Percentiles rank a stretch among this genome's conserved stretches.
These are phyloP conservation scores for Penicillium sp. DNA, from an alignment of 2,329 filamentous ascomycete genomes.

Conservation along the genomic window DNA sequence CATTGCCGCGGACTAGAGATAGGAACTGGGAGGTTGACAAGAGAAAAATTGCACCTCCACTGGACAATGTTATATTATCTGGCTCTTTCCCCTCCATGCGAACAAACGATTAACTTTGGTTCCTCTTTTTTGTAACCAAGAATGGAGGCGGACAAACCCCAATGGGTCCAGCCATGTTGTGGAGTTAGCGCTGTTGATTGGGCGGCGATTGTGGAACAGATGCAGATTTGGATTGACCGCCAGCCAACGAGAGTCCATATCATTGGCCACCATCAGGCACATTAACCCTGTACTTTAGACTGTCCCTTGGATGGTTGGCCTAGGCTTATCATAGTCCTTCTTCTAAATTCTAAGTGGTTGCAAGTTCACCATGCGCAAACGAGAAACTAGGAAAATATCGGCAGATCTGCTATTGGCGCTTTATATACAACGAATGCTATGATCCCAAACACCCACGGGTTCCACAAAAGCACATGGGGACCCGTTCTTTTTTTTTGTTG, in stretches of 20 bases:
- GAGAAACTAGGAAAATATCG: conserved; percentile 4
- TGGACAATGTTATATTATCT: background rate
- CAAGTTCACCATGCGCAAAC: background rate
- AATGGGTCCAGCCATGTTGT: conserved; percentile 12
- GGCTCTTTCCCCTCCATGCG: background rate
- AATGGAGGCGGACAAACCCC: background rate
- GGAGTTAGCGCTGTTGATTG: conserved; percentile 12
- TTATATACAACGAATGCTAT: conserved; percentile 28
- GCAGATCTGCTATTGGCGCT: conserved; percentile 23
- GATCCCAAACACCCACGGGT: conserved; percentile 24
- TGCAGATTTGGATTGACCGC: background rate
- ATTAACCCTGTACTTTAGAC: background rate
- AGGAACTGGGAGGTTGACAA: background rate
- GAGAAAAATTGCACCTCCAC: background rate
- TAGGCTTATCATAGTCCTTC: background rate
- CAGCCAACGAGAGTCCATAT: background rate
- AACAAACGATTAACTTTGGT: background rate
- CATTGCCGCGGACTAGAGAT: conserved; percentile 5
- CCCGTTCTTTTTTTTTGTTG: conserved; percentile 14
- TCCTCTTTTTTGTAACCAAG: background rate
- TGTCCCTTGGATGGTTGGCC: background rate
- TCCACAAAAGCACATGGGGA: conserved; percentile 9
- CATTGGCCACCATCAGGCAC: background rate
- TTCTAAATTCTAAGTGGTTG: background rate
- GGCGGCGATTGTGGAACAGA: background rate